Conservation (phyloP, 208 protist genomes). For the Crithidia thermophila region DNA sequence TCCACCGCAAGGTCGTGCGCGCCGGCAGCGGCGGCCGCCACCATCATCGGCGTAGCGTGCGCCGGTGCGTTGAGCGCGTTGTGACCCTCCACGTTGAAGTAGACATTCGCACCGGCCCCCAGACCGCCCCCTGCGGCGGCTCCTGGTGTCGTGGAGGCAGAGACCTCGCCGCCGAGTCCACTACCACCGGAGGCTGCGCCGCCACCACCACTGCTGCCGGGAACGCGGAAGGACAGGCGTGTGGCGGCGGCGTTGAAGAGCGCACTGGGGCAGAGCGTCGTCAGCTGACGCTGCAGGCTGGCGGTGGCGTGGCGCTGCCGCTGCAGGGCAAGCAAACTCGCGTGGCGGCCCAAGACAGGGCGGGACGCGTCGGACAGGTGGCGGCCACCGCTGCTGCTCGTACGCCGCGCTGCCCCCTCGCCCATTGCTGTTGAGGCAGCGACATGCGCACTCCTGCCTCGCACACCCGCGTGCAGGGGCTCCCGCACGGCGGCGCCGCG, state of each 20-base stretch:
- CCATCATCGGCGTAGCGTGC: conserved; percentile 1
- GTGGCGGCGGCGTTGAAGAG: conserved; percentile 2
- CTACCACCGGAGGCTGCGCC: not conserved
- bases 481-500: not conserved
- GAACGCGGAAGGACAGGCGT: not conserved
- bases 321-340: not conserved
- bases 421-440: not conserved
- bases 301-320: conserved; percentile 3
- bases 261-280: conserved; percentile 5
- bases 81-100: too few relatives aligned
- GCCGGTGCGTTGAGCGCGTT: not conserved
- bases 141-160: too few relatives aligned
- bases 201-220: not conserved
- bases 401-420: too few relatives aligned
- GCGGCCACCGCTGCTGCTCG: not conserved
- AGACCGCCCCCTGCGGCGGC: too few relatives aligned
- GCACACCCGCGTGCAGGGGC: too few relatives aligned
- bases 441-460: too few relatives aligned
- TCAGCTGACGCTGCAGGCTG: conserved; percentile 13
- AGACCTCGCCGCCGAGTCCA: not conserved
- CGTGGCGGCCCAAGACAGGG: not conserved
- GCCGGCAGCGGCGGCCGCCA: not conserved
- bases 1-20: conserved; percentile 17
- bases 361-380: too few relatives aligned
- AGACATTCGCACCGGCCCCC: too few relatives aligned